Percentiles rank a stretch among this genome's conserved stretches.
Evolutionary conservation across 176 grass and related monocot species (phyloP).

Genomic region (Cenchrus fungigraminus): DNA sequence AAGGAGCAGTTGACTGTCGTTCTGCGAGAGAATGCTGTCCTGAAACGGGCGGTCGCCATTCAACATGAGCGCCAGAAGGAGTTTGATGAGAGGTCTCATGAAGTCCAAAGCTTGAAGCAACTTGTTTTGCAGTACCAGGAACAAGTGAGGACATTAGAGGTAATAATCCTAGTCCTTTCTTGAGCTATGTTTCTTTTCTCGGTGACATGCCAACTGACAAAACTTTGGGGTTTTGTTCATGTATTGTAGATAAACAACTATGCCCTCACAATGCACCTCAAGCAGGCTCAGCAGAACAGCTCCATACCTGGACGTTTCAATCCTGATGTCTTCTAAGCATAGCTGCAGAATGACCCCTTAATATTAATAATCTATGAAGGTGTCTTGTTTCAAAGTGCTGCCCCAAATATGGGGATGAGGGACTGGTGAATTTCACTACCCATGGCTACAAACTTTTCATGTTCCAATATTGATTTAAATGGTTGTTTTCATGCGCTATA

Average conservation of each 20-base stretch:
- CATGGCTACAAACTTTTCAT: neutral
- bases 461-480: neutral
- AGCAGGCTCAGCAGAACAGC: slow-evolving; percentile 82
- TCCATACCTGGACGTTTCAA: slow-evolving; percentile 72
- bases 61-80: slow-evolving; percentile 89
- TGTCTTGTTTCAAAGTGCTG: slow-evolving; percentile 18
- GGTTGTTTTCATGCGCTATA: neutral
- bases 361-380: slow-evolving; percentile 28
- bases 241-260: slow-evolving; percentile 78
- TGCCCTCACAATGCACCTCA: slow-evolving; percentile 77
- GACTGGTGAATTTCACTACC: slow-evolving; percentile 12
- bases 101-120: slow-evolving; percentile 78
- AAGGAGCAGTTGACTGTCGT: slow-evolving; percentile 73
- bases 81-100: slow-evolving; percentile 58
- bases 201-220: neutral
- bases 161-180: slow-evolving; percentile 8
- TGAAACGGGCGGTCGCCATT: slow-evolving; percentile 84
- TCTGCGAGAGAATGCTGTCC: slow-evolving; percentile 63
- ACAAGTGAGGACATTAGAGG: slow-evolving; percentile 80
- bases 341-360: neutral
- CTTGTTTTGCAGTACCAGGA: slow-evolving; percentile 83
- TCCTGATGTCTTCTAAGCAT: slow-evolving; percentile 69
- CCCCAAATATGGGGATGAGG: neutral
- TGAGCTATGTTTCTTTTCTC: neutral
- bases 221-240: slow-evolving; percentile 1